Conservation (phyloP, 2,329 filamentous ascomycete species). For the Byssothecium circinans region DNA sequence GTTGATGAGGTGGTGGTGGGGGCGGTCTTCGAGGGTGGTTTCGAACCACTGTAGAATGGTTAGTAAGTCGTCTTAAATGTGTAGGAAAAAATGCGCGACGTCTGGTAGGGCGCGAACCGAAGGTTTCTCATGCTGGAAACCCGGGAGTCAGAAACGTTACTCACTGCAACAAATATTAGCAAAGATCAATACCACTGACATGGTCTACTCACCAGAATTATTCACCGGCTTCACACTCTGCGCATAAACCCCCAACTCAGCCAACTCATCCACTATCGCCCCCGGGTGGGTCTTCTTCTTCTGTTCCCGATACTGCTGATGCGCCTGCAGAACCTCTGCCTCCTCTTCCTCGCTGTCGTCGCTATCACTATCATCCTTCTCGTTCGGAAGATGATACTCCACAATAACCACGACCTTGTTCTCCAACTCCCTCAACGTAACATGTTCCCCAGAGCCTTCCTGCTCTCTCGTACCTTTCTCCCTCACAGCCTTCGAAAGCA, state of each 20-base stretch:
- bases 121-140: background rate
- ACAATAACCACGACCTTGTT: slow-evolving; percentile 68
- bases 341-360: slow-evolving; percentile 44
- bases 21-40: slow-evolving; percentile 50
- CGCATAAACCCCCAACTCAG: slow-evolving; percentile 67
- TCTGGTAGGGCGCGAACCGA: too few species aligned
- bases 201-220: slow-evolving; percentile 47
- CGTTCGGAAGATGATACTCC: slow-evolving; percentile 63
- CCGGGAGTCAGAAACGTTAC: background rate
- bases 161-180: background rate
- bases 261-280: slow-evolving; percentile 65
- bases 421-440: slow-evolving; percentile 61
- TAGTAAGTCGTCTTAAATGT: too few species aligned
- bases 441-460: slow-evolving; percentile 54
- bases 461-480: slow-evolving; percentile 60
- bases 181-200: background rate
- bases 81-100: background rate
- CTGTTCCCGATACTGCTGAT: slow-evolving; percentile 56
- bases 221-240: slow-evolving; percentile 69
- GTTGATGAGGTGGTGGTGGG: slow-evolving; percentile 69
- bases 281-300: slow-evolving; percentile 49
- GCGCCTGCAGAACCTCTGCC: slow-evolving; percentile 53
- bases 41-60: slow-evolving; percentile 57
- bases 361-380: slow-evolving; percentile 47
- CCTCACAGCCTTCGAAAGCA: slow-evolving; percentile 61